Evolutionary conservation across 139 green algal species (phyloP).

Genomic region (Volvox africanus): DNA sequence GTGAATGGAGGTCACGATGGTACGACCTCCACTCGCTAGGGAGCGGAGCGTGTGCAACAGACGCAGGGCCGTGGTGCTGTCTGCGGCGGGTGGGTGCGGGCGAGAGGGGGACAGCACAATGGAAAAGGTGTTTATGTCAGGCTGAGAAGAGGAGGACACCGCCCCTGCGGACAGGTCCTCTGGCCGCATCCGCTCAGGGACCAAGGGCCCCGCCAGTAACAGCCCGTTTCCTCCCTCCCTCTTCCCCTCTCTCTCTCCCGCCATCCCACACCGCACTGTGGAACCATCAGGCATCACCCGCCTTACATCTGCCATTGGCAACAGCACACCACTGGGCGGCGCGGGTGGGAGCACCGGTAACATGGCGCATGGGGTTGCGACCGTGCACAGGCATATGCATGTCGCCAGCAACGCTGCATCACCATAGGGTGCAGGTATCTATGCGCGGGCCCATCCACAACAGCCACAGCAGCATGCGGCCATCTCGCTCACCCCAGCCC

Average conservation of each 20-base stretch:
- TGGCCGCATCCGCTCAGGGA: too few species aligned
- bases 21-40: slow-evolving; percentile 82
- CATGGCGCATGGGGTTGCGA: neutral
- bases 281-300: too few species aligned
- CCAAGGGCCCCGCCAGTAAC: too few species aligned
- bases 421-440: neutral
- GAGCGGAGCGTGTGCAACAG: slow-evolving; percentile 81
- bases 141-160: too few species aligned
- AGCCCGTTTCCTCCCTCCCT: too few species aligned
- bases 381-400: neutral
- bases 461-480: neutral
- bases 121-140: too few species aligned
- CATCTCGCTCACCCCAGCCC: neutral
- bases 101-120: too few species aligned
- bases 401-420: neutral
- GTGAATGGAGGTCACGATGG: slow-evolving; percentile 94
- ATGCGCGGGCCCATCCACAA: slow-evolving; percentile 15
- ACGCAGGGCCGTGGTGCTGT: slow-evolving; percentile 93
- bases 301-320: slow-evolving; percentile 35
- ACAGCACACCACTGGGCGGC: neutral
- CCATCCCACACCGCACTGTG: too few species aligned
- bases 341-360: neutral
- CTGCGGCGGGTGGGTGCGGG: slow-evolving; percentile 40
- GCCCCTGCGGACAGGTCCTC: too few species aligned
- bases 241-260: too few species aligned